Percentiles rank a stretch among this genome's conserved stretches.
These are phyloP conservation scores for Oryza meridionalis DNA, from an alignment of 176 grass and related monocot genomes.

Conservation along the genomic window DNA sequence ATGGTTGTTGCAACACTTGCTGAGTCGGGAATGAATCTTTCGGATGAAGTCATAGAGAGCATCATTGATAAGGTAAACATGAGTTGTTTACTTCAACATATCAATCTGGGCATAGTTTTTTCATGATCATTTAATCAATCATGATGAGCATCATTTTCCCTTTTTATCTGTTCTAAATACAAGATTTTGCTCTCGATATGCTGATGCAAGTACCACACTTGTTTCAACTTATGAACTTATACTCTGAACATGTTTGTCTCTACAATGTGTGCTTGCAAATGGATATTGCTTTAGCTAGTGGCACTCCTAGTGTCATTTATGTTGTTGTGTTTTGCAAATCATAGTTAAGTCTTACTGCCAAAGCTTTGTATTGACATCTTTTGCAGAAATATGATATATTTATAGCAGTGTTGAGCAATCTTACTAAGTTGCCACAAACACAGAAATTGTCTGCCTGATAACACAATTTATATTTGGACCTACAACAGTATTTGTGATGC, in stretches of 20 bases:
- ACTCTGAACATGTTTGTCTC: background rate
- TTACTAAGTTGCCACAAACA: background rate
- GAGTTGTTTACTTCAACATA: background rate
- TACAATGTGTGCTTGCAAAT: conserved; percentile 15
- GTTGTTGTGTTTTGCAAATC: background rate
- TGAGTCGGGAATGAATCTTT: conserved; percentile 76
- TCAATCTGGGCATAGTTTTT: background rate
- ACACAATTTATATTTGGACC: background rate
- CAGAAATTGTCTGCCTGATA: background rate
- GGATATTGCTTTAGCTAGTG: background rate
- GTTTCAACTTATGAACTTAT: background rate
- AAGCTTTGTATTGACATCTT: background rate
- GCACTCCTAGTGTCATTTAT: background rate
- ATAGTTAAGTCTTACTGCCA: background rate
- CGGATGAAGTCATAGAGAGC: conserved; percentile 68
- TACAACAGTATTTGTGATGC: background rate
- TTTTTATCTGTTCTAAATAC: background rate
- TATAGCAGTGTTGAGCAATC: background rate
- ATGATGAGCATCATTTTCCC: background rate
- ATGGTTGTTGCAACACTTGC: conserved; percentile 79
- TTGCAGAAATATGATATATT: background rate
- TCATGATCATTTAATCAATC: background rate
- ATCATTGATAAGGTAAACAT: conserved; percentile 67
- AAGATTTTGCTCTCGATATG: background rate
- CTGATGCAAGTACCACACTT: background rate